A percentile compares a stretch with the other conserved stretches of the same genome.
Conservation (phyloP, 768 basidiomycete genomes). For the Tricholoma matsutake region DNA sequence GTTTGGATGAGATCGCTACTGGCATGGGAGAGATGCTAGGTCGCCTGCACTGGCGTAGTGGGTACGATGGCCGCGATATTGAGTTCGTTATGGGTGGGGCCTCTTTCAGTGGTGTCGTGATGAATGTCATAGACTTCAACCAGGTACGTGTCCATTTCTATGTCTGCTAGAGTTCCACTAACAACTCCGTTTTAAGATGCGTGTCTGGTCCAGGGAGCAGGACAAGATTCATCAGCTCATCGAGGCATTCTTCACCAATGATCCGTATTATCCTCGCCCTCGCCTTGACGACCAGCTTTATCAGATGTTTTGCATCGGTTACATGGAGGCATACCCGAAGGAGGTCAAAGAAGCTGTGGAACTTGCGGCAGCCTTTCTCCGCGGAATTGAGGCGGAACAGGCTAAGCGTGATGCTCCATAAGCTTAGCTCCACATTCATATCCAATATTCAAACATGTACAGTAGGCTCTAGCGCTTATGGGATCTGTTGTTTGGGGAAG, state of each 20-base stretch:
- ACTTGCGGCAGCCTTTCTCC: not conserved
- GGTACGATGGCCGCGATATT: conserved; percentile 29
- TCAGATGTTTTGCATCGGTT: conserved; percentile 18
- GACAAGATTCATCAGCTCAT: conserved; percentile 20
- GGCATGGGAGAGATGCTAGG: conserved; percentile 32
- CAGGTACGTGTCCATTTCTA: conserved; percentile 14
- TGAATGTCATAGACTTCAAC: conserved; percentile 29
- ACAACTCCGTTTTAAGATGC: not conserved
- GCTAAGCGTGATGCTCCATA: too few relatives aligned
- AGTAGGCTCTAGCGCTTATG: too few relatives aligned
- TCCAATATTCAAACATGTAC: too few relatives aligned
- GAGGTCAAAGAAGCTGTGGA: not conserved
- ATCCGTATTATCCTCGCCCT: conserved; percentile 31
- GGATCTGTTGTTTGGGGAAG: too few relatives aligned
- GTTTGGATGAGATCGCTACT: not conserved
- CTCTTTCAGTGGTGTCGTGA: conserved; percentile 12
- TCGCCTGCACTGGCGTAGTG: conserved; percentile 23
- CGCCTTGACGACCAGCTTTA: conserved; percentile 20
- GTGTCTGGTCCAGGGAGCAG: not conserved
- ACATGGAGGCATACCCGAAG: conserved; percentile 18
- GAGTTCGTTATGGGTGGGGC: conserved; percentile 29
- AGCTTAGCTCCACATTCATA: too few relatives aligned
- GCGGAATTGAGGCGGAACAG: not conserved
- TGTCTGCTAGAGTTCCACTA: too few relatives aligned
- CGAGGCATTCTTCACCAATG: conserved; percentile 25